Percentiles rank a stretch among this genome's conserved stretches.
Evolutionary conservation across 2,329 filamentous ascomycete species (phyloP).

Genomic region (Microdochium trichocladiopsis): DNA sequence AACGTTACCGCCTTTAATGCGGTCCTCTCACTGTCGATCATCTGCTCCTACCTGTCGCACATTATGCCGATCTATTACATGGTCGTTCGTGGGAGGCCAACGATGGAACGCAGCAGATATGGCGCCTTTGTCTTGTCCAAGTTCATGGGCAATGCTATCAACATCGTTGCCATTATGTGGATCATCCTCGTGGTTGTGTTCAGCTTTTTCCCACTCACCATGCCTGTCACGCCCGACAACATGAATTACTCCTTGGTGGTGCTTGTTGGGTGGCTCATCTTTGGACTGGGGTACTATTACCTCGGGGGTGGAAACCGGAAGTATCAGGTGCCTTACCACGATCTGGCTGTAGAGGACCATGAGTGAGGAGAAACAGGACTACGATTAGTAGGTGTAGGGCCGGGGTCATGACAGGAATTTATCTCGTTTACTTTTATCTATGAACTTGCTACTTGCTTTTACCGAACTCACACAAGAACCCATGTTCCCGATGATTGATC

Average conservation of each 20-base stretch:
- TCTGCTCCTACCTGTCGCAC: slow-evolving; percentile 35
- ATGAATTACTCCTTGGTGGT: slow-evolving; percentile 42
- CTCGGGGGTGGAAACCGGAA: slow-evolving; percentile 11
- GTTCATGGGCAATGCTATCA: slow-evolving; percentile 23
- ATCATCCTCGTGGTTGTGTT: slow-evolving; percentile 34
- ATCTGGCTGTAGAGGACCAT: not conserved
- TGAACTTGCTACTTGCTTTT: too few relatives aligned
- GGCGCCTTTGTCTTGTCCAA: slow-evolving; percentile 21
- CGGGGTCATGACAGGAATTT: too few relatives aligned
- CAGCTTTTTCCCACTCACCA: slow-evolving; percentile 32
- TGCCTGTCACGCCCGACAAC: slow-evolving; percentile 30
- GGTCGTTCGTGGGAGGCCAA: slow-evolving; percentile 28
- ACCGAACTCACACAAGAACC: too few relatives aligned
- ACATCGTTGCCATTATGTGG: slow-evolving; percentile 34
- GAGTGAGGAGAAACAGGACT: too few relatives aligned
- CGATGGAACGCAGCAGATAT: slow-evolving; percentile 9
- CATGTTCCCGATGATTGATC: too few relatives aligned
- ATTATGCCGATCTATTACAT: slow-evolving; percentile 24
- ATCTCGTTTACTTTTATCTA: too few relatives aligned
- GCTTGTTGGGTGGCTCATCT: slow-evolving; percentile 27
- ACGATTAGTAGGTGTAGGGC: too few relatives aligned
- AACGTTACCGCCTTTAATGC: slow-evolving; percentile 33
- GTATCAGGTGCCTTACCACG: slow-evolving; percentile 14
- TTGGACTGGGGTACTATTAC: slow-evolving; percentile 25
- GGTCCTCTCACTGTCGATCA: slow-evolving; percentile 31